Conservation (phyloP, 129 eudicot genomes). For the Centella asiatica region DNA sequence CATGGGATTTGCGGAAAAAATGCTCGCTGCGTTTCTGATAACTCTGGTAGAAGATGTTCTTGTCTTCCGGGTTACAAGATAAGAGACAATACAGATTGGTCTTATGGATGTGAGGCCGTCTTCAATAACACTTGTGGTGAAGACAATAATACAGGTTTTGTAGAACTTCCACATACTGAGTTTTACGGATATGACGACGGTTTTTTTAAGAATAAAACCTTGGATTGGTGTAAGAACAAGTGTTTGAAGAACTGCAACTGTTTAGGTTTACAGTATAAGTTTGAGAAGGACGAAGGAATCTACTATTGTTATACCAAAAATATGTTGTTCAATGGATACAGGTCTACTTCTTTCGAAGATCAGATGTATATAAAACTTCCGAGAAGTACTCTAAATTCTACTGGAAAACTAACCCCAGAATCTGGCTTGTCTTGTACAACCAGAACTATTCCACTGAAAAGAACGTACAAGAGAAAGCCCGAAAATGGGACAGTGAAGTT, state of each 20-base stretch:
- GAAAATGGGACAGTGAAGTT: conserved; percentile 18
- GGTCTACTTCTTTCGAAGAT: conserved; percentile 12
- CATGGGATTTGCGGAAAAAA: conserved; percentile 35
- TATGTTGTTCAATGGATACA: conserved; percentile 28
- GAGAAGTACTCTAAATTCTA: neutral
- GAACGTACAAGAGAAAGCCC: conserved; percentile 22
- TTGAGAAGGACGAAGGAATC: conserved; percentile 7
- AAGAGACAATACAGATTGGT: conserved; percentile 21
- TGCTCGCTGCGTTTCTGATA: conserved; percentile 14
- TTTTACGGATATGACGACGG: conserved; percentile 27
- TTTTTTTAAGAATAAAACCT: neutral
- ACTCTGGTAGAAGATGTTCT: conserved; percentile 17
- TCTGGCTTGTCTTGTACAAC: conserved; percentile 12
- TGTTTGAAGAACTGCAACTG: conserved; percentile 31
- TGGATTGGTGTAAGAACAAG: conserved; percentile 12
- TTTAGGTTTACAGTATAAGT: conserved; percentile 34
- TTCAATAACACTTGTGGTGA: conserved; percentile 7
- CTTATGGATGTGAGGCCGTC: conserved; percentile 24
- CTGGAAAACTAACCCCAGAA: conserved; percentile 5
- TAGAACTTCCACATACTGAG: conserved; percentile 19
- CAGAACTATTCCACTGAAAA: neutral
- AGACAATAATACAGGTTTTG: neutral
- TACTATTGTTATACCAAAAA: conserved; percentile 37
- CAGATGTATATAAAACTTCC: conserved; percentile 33
- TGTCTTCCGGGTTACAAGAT: conserved; percentile 26